Percentiles rank a stretch among this genome's conserved stretches.
Conservation (phyloP, 495 filamentous ascomycete genomes). For the Trypethelium eluteriae region DNA sequence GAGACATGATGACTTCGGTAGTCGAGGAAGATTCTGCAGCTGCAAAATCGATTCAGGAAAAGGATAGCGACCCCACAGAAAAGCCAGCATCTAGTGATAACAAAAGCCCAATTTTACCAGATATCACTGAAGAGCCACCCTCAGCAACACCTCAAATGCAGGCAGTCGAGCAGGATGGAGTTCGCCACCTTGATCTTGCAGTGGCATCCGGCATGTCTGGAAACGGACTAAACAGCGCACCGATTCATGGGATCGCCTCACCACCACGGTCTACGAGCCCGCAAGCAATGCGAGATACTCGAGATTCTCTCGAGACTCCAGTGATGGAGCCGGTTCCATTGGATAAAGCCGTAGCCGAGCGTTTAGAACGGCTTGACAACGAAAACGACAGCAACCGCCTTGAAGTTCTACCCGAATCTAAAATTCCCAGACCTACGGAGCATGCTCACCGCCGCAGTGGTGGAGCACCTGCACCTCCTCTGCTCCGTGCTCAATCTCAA, state of each 20-base stretch:
- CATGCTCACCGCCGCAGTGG: conserved; percentile 16
- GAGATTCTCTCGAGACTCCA: not conserved
- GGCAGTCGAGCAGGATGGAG: conserved; percentile 41
- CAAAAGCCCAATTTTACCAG: not conserved
- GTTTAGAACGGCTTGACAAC: conserved; percentile 34
- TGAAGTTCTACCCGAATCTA: conserved; percentile 16
- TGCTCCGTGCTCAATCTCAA: conserved; percentile 20
- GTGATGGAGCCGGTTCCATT: not conserved
- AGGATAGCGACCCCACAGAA: not conserved
- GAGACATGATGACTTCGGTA: conserved; percentile 60
- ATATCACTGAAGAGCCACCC: not conserved
- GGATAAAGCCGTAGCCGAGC: not conserved
- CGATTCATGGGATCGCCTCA: not conserved
- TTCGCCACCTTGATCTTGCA: conserved; percentile 68
- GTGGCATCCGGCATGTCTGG: conserved; percentile 38
- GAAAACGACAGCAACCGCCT: not conserved
- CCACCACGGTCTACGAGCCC: not conserved
- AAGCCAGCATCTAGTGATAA: not conserved
- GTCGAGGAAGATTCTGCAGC: conserved; percentile 53
- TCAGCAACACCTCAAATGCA: conserved; percentile 8
- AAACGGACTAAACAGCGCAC: not conserved
- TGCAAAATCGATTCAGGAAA: not conserved
- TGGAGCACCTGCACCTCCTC: conserved; percentile 14
- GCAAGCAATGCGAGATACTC: not conserved
- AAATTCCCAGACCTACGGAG: not conserved